Conservation (phyloP, 2,329 filamentous ascomycete species). For the Phialophora macrospora region DNA sequence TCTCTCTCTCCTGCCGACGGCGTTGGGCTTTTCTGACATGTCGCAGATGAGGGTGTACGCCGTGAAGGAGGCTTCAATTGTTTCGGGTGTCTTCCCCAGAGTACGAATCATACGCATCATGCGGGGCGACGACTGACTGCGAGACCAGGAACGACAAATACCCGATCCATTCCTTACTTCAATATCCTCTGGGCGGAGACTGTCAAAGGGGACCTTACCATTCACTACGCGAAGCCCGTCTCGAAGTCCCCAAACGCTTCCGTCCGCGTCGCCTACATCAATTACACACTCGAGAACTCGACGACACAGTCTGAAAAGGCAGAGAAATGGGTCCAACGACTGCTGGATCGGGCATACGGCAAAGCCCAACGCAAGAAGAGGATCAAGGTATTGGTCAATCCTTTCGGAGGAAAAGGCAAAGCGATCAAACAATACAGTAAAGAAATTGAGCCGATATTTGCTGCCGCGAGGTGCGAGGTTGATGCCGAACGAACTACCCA, state of each 20-base stretch:
- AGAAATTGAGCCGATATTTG: constrained; percentile 79
- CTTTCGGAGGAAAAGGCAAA: constrained; percentile 80
- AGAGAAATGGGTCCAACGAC: constrained; percentile 63
- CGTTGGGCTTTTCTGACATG: constrained; percentile 18
- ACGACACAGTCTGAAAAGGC: constrained; percentile 52
- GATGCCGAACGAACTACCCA: constrained; percentile 74
- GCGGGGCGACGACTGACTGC: constrained; percentile 11
- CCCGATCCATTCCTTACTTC: constrained; percentile 72
- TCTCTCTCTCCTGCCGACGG: background rate
- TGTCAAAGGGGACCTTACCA: constrained; percentile 63
- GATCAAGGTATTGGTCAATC: constrained; percentile 88
- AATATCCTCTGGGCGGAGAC: constrained; percentile 83
- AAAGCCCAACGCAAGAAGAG: constrained; percentile 71
- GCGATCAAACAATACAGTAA: constrained; percentile 74
- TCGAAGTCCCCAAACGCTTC: constrained; percentile 57
- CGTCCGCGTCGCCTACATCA: constrained; percentile 65
- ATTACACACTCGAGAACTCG: constrained; percentile 63
- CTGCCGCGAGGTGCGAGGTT: constrained; percentile 76
- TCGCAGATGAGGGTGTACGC: constrained; percentile 33
- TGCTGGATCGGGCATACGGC: constrained; percentile 74
- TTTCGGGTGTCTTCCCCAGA: constrained; percentile 60
- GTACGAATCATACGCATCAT: constrained; percentile 45
- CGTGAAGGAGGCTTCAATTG: constrained; percentile 51
- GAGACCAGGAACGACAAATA: constrained; percentile 53
- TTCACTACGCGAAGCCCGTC: constrained; percentile 71